Base-by-base conservation (phyloP, 1,284 basidiomycete genomes). In the Stereum hirsutum region DNA sequence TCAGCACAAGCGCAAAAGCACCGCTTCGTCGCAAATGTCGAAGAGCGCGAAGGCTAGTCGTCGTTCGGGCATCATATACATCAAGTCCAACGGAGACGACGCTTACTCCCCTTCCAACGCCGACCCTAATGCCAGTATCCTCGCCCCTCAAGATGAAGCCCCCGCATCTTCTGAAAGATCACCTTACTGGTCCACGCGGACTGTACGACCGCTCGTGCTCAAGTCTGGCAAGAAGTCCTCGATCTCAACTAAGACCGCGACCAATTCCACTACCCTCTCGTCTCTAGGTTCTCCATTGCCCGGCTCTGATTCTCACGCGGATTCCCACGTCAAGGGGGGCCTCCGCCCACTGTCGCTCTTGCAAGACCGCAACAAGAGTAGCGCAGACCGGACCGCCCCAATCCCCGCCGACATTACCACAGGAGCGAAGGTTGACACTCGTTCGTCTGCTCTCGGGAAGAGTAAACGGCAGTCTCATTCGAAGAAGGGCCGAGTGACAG, bases 261-360 rank as follows among this genome's bases (percentile, higher is more conserved):
- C n/a, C n/a, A n/a, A n/a, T n/a, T n/a, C n/a, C n/a, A n/a, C n/a
- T n/a, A n/a, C n/a, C n/a, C n/a, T n/a, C n/a, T n/a, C n/a, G n/a
- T n/a, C n/a, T n/a, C n/a, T n/a, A n/a, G n/a, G n/a, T n/a, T n/a
- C n/a, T n/a, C n/a, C n/a, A n/a, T n/a, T n/a, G n/a, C n/a, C n/a
- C n/a, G n/a, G n/a, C n/a, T n/a, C n/a, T n/a, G n/a, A n/a, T n/a
- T n/a, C n/a, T n/a, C n/a, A n/a, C n/a, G n/a, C n/a, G n/a, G n/a
- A n/a, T n/a, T 60, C 65, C 41, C 65, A 69, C 35, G 61, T 57
- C 3, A 61, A 57, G 2, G 41, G 31, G 46, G 73, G 73, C 51
- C 67, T 79, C 52, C 79, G 75, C 51, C 74, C 69, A 44, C 69
- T 86, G 50, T 70, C 74, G 27, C 69, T 87, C 52, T 68, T 86